These are phyloP conservation scores for Mortierella sp. DNA, from an alignment of 371 early-diverging fungal species.

Conservation along the genomic window DNA sequence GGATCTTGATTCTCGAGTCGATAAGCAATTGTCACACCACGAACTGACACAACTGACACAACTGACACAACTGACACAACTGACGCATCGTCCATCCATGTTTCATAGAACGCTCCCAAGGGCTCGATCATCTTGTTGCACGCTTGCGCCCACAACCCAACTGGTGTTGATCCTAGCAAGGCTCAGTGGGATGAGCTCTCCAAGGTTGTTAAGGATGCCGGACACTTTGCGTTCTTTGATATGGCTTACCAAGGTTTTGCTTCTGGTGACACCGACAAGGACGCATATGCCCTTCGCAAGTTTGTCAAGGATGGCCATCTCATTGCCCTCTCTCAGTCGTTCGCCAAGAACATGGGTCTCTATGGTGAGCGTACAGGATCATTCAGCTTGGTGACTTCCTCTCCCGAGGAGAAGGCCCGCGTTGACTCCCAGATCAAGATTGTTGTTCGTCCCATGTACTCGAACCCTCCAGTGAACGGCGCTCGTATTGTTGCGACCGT, in stretches of 20 bases:
- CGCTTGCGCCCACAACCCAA: conserved; percentile 99
- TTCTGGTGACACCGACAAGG: conserved; percentile 89
- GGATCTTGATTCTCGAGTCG: too few species aligned
- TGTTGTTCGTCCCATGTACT: conserved; percentile 96
- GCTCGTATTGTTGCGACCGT: conserved; percentile 94
- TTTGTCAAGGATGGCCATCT: conserved; percentile 87
- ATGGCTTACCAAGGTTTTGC: conserved; percentile 99
- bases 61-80: too few species aligned
- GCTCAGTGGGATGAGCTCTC: conserved; percentile 94
- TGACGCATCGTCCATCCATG: neutral
- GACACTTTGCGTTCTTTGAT: conserved; percentile 95
- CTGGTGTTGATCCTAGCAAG: conserved; percentile 96
- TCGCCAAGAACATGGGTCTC: conserved; percentile 99
- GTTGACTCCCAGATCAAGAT: conserved; percentile 96
- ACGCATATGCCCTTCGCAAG: conserved; percentile 95
- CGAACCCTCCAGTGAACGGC: conserved; percentile 96
- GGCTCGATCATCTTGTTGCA: conserved; percentile 94
- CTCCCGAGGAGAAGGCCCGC: conserved; percentile 82
- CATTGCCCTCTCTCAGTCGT: conserved; percentile 93
- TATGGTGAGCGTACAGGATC: conserved; percentile 98
- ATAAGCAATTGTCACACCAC: too few species aligned
- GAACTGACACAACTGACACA: too few species aligned
- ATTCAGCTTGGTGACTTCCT: conserved; percentile 88
- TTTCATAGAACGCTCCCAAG: conserved; percentile 76
- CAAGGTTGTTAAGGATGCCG: conserved; percentile 80